phyloP scores from a whole-genome alignment of 768 basidiomycete genomes.

The Coprinopsis strossmayeri region DNA sequence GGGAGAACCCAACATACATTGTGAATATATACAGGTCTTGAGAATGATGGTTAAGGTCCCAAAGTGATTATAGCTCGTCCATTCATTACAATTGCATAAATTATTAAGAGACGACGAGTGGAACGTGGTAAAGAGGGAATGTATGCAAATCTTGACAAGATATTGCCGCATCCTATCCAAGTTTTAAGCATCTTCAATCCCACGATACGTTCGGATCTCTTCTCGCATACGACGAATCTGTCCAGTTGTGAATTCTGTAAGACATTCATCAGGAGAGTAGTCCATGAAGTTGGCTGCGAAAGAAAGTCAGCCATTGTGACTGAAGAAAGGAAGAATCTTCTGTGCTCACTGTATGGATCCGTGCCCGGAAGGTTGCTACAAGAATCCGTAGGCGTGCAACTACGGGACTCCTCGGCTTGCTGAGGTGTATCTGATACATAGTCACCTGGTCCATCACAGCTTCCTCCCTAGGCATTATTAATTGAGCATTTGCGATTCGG shows the following conservation, averaged over 20 bases:
- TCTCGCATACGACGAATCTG: constrained; percentile 32
- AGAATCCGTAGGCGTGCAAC: constrained; percentile 29
- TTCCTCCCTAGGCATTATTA: constrained; percentile 10
- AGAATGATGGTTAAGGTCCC: too few species aligned
- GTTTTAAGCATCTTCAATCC: constrained; percentile 20
- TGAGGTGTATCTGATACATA: constrained; percentile 40
- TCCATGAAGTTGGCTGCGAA: constrained; percentile 45
- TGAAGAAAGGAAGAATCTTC: too few species aligned
- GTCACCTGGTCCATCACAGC: constrained; percentile 31
- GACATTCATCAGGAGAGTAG: constrained; percentile 43
- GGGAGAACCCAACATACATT: too few species aligned
- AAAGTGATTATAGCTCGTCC: too few species aligned
- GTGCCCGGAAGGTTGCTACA: constrained; percentile 14
- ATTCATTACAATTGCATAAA: too few species aligned
- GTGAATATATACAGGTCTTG: too few species aligned
- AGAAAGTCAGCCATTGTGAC: not conserved
- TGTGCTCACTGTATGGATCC: not conserved
- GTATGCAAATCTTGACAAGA: too few species aligned
- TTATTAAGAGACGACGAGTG: too few species aligned
- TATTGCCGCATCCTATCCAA: too few species aligned
- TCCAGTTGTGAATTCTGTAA: constrained; percentile 40
- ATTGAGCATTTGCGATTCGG: not conserved
- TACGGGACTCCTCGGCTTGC: constrained; percentile 34
- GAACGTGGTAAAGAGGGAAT: too few species aligned
- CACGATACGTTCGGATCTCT: constrained; percentile 39